phyloP scores from a whole-genome alignment of 441 rosid genomes.

The Arabidopsis hybrid region DNA sequence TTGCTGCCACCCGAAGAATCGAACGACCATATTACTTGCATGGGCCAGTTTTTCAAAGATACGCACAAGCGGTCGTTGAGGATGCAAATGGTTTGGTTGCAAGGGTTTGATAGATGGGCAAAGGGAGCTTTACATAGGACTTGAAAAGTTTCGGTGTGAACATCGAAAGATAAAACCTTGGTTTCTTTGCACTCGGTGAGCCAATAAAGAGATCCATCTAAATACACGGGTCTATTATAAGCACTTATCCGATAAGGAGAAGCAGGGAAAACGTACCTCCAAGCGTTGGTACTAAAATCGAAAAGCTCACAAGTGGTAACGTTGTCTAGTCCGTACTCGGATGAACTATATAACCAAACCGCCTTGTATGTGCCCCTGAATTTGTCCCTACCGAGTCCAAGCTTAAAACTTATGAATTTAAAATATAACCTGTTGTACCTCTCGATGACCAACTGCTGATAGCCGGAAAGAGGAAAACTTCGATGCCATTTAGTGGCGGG shows the following conservation, averaged over 20 bases:
- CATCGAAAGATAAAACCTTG: neutral
- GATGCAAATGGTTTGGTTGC: no score
- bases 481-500: neutral
- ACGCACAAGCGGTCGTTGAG: no score
- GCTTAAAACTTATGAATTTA: neutral
- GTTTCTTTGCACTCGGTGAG: neutral
- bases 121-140: no score
- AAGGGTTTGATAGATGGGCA: no score
- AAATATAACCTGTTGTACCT: neutral
- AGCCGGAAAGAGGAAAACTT: neutral
- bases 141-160: no score
- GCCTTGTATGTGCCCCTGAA: neutral
- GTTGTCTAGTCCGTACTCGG: neutral
- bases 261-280: neutral
- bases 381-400: neutral
- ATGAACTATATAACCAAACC: neutral
- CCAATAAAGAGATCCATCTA: neutral
- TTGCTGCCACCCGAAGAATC: neutral
- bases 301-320: neutral
- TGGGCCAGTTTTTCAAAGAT: no score
- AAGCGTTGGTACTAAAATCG: neutral
- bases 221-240: neutral
- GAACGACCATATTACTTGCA: neutral
- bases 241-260: neutral
- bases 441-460: neutral